Conservation (phyloP, 208 protist species). For the Angomonas deanei region DNA sequence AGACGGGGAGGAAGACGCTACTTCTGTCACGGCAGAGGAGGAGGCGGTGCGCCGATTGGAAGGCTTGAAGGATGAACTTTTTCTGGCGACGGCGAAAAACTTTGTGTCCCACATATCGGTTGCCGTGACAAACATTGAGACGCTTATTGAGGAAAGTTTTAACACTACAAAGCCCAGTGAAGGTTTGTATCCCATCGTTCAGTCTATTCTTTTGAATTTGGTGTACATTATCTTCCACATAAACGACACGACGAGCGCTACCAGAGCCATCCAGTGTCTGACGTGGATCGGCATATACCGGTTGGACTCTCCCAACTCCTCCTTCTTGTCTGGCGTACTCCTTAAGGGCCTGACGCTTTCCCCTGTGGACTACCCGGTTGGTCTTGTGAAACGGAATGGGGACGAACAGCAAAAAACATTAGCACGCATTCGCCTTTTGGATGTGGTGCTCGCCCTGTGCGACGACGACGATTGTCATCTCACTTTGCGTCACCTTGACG, state of each 20-base stretch:
- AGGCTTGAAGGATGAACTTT: too few species aligned
- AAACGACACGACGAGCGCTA: constrained; percentile 39
- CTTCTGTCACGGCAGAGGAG: too few species aligned
- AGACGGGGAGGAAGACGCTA: too few species aligned
- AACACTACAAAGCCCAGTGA: too few species aligned
- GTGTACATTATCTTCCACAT: constrained; percentile 32
- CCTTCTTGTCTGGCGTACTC: constrained; percentile 20
- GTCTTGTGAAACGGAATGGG: not conserved
- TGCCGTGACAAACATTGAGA: too few species aligned
- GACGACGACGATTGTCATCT: constrained; percentile 68
- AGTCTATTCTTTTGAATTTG: constrained; percentile 16
- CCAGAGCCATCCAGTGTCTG: constrained; percentile 36
- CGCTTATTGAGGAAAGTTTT: too few species aligned
- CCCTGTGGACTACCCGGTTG: not conserved
- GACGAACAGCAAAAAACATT: not conserved
- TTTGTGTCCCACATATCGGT: too few species aligned
- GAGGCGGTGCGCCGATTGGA: too few species aligned
- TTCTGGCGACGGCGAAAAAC: too few species aligned
- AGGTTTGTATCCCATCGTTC: too few species aligned
- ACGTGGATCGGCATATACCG: constrained; percentile 72
- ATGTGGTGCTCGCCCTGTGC: constrained; percentile 66
- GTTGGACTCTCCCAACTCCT: constrained; percentile 50
- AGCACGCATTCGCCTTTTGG: constrained; percentile 54
- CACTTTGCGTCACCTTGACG: constrained; percentile 74
- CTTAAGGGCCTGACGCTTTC: constrained; percentile 1